Base-by-base conservation (phyloP, 352 stramenopile species). In the Globisporangium viniferum region DNA sequence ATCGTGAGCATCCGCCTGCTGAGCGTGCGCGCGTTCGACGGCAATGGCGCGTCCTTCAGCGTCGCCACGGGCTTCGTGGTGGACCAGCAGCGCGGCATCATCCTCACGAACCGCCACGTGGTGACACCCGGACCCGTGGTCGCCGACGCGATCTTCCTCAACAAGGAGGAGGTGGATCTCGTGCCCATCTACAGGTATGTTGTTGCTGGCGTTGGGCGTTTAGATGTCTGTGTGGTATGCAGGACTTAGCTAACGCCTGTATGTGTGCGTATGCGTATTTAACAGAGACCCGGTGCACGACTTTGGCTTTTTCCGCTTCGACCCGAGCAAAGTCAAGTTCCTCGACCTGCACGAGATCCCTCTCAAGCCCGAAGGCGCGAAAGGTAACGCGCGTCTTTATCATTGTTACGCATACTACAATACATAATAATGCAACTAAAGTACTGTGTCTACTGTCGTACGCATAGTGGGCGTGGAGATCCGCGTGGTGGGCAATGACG, bases 101-200 rank as follows among this genome's bases (percentile, higher is more conserved):
- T 98, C 67, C 76, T 98, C 54, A 98, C 92, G 22, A 98, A 98
- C 71, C 89, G 93, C 61, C 93, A 98, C 76, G 93, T 98, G 24
- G 86, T 97, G 49, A 97, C 89, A 15, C 86, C 88, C 29, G 92
- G 91, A 1, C 93, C 93, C 0, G 84, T 96, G 2, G 81, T 93
- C 20, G 89, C 90, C 20, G 91, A 98, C 64, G 91, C 90, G n/a
- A 94, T 97, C 62, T 98, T 98, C 67, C 78, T 96, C 44, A 98
- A 97, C 73, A 98, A 98, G 73, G 93, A 98, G 71, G 91, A 98
- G 63, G 89, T 98, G 48, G 84, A 95, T 48, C 77, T 97, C 27
- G 88, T 92, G 49, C 88, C 91, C 22, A 86, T 98, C 36, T 98
- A 97, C 66, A 75, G 89, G 81, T 88, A 56, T 20, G 33, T 44